phyloP scores from a whole-genome alignment of 768 basidiomycete genomes.

The Postia placenta region DNA sequence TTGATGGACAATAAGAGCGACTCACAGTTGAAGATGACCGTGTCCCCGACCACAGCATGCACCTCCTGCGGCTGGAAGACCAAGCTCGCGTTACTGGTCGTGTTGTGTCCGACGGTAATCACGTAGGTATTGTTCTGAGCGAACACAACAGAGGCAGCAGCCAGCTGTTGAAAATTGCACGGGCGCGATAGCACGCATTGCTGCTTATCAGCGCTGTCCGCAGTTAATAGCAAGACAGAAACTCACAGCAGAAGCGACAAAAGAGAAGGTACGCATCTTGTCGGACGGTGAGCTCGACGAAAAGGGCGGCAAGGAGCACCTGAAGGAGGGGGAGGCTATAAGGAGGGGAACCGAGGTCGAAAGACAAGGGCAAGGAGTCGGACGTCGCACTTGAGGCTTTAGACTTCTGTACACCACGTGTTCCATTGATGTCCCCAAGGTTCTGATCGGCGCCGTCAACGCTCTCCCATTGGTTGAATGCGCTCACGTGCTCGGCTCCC shows the following conservation, averaged over 20 bases:
- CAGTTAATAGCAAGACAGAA: neutral
- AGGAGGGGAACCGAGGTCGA: constrained; percentile 10
- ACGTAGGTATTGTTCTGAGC: constrained; percentile 36
- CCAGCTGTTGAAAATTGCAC: neutral
- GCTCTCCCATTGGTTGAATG: neutral
- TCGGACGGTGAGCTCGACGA: neutral
- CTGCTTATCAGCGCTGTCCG: neutral
- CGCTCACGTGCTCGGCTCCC: no score
- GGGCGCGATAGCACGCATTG: neutral
- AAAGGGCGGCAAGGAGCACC: constrained; percentile 4
- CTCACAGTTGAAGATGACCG: constrained; percentile 53
- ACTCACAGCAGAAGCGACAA: constrained; percentile 18
- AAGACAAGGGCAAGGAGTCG: neutral
- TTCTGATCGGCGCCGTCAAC: neutral
- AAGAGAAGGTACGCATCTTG: constrained; percentile 17
- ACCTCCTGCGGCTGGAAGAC: constrained; percentile 43
- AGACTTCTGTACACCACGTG: neutral
- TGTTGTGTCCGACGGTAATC: constrained; percentile 40
- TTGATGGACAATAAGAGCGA: neutral
- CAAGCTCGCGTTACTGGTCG: constrained; percentile 33
- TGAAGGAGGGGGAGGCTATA: constrained; percentile 5
- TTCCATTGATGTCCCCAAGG: neutral
- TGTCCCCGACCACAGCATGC: constrained; percentile 40
- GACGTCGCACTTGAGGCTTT: neutral
- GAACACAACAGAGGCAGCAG: constrained; percentile 11